Conservation (phyloP, 306 rosid genomes). For the Gastrolobium bilobum region DNA sequence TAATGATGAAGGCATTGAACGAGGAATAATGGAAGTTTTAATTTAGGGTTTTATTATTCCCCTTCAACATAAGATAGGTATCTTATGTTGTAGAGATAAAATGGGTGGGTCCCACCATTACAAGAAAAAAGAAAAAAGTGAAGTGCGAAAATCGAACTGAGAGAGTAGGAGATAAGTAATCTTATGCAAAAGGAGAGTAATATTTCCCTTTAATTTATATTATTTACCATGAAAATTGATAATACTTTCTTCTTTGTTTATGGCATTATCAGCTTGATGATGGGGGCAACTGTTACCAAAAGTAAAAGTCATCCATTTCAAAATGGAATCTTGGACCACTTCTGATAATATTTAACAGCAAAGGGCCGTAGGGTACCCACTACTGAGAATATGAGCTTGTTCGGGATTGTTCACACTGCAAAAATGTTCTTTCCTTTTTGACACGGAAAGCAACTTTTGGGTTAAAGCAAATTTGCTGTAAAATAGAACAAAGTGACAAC, state of each 20-base stretch:
- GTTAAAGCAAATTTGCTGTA: not conserved
- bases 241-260: not conserved
- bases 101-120: no score
- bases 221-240: slow-evolving; percentile 9
- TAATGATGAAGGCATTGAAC: slow-evolving; percentile 32
- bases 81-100: no score
- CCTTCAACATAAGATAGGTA: no score
- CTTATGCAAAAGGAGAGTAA: no score
- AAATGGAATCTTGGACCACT: slow-evolving; percentile 23
- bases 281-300: not conserved
- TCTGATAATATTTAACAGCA: slow-evolving; percentile 23
- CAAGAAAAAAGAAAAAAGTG: no score
- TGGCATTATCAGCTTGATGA: slow-evolving; percentile 21
- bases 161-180: no score
- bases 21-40: slow-evolving; percentile 7
- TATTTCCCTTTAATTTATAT: no score
- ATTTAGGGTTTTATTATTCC: no score
- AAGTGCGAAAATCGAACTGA: no score
- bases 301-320: slow-evolving; percentile 30
- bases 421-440: slow-evolving; percentile 24
- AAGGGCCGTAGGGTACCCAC: not conserved
- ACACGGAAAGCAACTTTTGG: not conserved
- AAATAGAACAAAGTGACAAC: not conserved
- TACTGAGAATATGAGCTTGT: not conserved
- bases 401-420: not conserved